These are phyloP conservation scores for Phlyctochytrium bullatum DNA, from an alignment of 192 early-diverging fungal genomes.

Conservation along the genomic window DNA sequence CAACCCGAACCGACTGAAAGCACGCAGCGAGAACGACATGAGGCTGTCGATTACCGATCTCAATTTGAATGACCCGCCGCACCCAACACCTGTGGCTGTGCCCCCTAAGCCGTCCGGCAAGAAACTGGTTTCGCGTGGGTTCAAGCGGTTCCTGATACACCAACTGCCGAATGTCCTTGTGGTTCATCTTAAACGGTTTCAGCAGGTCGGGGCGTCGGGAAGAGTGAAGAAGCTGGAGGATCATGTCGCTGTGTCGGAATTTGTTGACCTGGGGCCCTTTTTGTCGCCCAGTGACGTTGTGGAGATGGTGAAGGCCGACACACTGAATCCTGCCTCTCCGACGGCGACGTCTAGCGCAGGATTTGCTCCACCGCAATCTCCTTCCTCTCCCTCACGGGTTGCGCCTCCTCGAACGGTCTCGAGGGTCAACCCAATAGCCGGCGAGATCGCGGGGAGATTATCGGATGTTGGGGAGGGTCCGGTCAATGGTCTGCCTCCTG, in stretches of 20 bases:
- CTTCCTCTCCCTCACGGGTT: not conserved
- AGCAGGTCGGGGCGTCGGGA: constrained; percentile 24
- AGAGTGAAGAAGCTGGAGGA: constrained; percentile 38
- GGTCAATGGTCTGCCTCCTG: not conserved
- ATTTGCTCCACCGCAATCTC: not conserved
- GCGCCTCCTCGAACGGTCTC: not conserved
- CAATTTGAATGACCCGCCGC: not conserved
- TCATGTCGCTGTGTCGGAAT: constrained; percentile 37
- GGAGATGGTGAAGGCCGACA: constrained; percentile 9
- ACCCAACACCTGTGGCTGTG: not conserved
- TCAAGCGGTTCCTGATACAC: constrained; percentile 48
- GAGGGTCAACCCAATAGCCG: no score
- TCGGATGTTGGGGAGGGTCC: not conserved
- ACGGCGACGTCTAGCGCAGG: not conserved
- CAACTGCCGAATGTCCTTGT: constrained; percentile 37
- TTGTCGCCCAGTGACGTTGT: constrained; percentile 29
- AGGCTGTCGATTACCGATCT: no score
- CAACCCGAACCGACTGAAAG: no score
- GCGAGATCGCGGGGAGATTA: no score
- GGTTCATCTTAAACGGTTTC: constrained; percentile 48
- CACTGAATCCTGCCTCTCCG: not conserved
- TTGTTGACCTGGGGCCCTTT: constrained; percentile 33
- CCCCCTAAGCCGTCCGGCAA: no score
- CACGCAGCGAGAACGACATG: no score
- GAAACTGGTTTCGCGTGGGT: constrained; percentile 28